Conservation (phyloP, 257 asterid species). For the Misopates orontium region DNA sequence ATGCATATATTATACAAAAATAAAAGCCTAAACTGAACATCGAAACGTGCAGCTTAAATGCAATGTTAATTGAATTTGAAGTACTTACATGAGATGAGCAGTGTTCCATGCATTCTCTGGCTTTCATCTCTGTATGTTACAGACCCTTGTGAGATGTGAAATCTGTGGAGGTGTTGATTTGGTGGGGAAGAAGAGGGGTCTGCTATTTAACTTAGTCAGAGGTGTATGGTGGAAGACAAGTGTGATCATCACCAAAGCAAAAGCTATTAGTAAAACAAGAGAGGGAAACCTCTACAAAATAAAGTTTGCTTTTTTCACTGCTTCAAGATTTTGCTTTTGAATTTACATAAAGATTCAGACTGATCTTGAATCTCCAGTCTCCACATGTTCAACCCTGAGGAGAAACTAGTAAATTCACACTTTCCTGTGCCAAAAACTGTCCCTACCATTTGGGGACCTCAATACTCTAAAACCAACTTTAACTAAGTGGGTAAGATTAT, state of each 20-base stretch:
- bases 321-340: slow-evolving; percentile 28
- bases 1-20: slow-evolving; percentile 14
- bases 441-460: slow-evolving; percentile 38
- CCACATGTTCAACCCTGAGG: slow-evolving; percentile 24
- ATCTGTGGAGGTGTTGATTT: not conserved
- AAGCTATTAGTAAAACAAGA: slow-evolving; percentile 45
- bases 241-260: slow-evolving; percentile 58
- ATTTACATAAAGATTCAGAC: slow-evolving; percentile 27
- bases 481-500: slow-evolving; percentile 32
- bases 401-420: slow-evolving; percentile 30
- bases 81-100: slow-evolving; percentile 37
- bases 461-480: slow-evolving; percentile 36
- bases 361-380: slow-evolving; percentile 20
- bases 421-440: slow-evolving; percentile 24
- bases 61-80: not conserved
- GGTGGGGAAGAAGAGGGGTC: slow-evolving; percentile 44
- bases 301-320: slow-evolving; percentile 51
- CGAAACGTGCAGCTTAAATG: not conserved
- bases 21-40: slow-evolving; percentile 9
- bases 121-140: slow-evolving; percentile 14
- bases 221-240: slow-evolving; percentile 51
- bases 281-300: slow-evolving; percentile 81
- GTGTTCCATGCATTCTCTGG: slow-evolving; percentile 28
- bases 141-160: slow-evolving; percentile 26
- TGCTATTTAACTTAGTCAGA: slow-evolving; percentile 59